phyloP scores from a whole-genome alignment of 2,329 filamentous ascomycete species.

The Fusarium oxysporum region DNA sequence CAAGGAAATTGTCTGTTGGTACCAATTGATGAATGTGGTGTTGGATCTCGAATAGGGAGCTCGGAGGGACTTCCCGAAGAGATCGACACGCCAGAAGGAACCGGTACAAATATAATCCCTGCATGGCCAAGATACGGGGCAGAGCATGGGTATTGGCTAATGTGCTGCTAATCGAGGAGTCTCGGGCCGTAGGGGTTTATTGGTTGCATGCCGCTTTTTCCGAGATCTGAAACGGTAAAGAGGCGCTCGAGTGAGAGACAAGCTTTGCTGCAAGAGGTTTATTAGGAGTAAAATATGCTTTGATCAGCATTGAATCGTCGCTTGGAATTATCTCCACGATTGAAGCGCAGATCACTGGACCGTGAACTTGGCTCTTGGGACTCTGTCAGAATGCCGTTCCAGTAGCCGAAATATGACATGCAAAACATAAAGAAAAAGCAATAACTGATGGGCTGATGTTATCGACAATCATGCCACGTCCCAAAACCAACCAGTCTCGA shows the following conservation, averaged over 20 bases:
- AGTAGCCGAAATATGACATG: not conserved
- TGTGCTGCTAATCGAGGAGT: not conserved
- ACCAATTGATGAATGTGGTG: not conserved
- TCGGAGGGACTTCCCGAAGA: constrained; percentile 9
- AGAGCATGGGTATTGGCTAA: not conserved
- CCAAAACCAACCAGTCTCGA: not conserved
- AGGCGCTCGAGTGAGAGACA: not conserved
- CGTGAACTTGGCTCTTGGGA: not conserved
- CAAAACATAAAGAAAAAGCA: not conserved
- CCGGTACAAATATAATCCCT: not conserved
- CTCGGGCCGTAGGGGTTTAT: not conserved
- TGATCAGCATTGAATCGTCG: not conserved
- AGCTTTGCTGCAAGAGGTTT: not conserved
- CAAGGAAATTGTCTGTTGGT: not conserved
- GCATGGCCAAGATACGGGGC: not conserved
- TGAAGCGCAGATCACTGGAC: not conserved
- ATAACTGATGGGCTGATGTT: not conserved
- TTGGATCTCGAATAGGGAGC: not conserved
- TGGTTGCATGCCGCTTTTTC: not conserved
- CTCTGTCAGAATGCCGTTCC: rapidly evolving
- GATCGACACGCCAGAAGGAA: not conserved
- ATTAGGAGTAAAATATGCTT: rapidly evolving
- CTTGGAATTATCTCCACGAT: not conserved
- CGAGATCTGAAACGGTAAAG: not conserved
- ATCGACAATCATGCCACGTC: not conserved